phyloP scores from a whole-genome alignment of 768 basidiomycete species.

The Leccinum rimulosum region DNA sequence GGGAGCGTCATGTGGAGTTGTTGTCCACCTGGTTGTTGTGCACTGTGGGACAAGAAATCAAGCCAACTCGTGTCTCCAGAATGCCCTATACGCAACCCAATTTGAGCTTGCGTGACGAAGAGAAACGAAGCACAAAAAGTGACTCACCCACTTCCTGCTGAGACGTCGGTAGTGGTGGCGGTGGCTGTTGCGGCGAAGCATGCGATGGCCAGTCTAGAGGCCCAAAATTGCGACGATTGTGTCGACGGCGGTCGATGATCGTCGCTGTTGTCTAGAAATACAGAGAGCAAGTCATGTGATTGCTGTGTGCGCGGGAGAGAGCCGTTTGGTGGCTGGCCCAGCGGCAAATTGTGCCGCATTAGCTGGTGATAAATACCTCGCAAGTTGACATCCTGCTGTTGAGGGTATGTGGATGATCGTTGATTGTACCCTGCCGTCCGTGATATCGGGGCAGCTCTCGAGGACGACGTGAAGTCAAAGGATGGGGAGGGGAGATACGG shows the following conservation, averaged over 20 bases:
- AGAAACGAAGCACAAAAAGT: neutral
- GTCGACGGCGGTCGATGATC: constrained; percentile 25
- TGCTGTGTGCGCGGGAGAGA: constrained; percentile 24
- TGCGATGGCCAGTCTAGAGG: constrained; percentile 36
- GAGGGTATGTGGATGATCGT: constrained; percentile 27
- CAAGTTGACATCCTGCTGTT: constrained; percentile 30
- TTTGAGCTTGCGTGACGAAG: constrained; percentile 1
- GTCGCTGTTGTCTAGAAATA: constrained; percentile 29
- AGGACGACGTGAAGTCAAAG: constrained; percentile 32
- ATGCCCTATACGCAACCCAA: constrained; percentile 14
- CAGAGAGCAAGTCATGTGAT: constrained; percentile 28
- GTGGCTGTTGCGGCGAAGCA: constrained; percentile 22
- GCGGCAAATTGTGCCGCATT: constrained; percentile 27
- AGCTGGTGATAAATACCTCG: constrained; percentile 33
- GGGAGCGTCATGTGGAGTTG: constrained; percentile 32
- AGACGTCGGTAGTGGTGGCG: constrained; percentile 11
- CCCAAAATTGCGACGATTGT: constrained; percentile 23
- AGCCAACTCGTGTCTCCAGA: constrained; percentile 34
- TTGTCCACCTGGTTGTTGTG: constrained; percentile 24
- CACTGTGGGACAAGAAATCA: constrained; percentile 31
- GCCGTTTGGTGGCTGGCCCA: constrained; percentile 17
- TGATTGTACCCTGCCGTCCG: constrained; percentile 25
- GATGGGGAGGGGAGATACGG: constrained; percentile 22
- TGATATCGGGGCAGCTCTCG: constrained; percentile 22
- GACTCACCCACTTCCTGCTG: constrained; percentile 28